Evolutionary conservation across 768 basidiomycete species (phyloP).

Genomic region (Trametes cinnabarina): DNA sequence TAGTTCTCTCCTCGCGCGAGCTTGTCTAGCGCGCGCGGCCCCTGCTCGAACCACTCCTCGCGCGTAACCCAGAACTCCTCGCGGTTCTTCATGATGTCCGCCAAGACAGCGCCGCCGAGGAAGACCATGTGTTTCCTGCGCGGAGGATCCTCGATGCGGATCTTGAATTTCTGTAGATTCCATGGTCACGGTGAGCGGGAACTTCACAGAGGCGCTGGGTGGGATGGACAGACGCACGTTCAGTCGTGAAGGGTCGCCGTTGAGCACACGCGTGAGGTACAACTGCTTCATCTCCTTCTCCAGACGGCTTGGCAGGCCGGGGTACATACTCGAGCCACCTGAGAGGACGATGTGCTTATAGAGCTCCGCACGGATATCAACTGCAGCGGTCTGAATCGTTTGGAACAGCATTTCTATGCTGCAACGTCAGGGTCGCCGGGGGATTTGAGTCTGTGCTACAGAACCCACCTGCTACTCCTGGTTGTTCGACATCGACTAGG

Average conservation of each 20-base stretch:
- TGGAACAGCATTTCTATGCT: slow-evolving; percentile 89
- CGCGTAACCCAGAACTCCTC: slow-evolving; percentile 95
- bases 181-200: too few species aligned
- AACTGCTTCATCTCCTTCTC: slow-evolving; percentile 99
- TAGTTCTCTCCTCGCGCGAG: slow-evolving; percentile 64
- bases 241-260: slow-evolving; percentile 76
- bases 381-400: slow-evolving; percentile 88
- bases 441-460: background rate
- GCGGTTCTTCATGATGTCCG: slow-evolving; percentile 96
- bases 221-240: slow-evolving; percentile 59
- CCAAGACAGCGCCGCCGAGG: slow-evolving; percentile 96
- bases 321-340: slow-evolving; percentile 98
- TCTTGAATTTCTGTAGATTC: slow-evolving; percentile 89
- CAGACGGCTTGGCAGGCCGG: slow-evolving; percentile 91
- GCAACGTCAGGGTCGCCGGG: too few species aligned
- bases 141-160: slow-evolving; percentile 96
- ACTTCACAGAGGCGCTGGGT: too few species aligned
- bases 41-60: slow-evolving; percentile 95
- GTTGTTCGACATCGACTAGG: slow-evolving; percentile 94
- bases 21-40: slow-evolving; percentile 77
- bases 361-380: slow-evolving; percentile 85
- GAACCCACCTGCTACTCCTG: slow-evolving; percentile 82
- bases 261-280: slow-evolving; percentile 88
- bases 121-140: slow-evolving; percentile 99
- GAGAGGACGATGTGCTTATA: slow-evolving; percentile 99